Evolutionary conservation across 805 yeast species (phyloP).

Genomic region (Grigorovia humatica): DNA sequence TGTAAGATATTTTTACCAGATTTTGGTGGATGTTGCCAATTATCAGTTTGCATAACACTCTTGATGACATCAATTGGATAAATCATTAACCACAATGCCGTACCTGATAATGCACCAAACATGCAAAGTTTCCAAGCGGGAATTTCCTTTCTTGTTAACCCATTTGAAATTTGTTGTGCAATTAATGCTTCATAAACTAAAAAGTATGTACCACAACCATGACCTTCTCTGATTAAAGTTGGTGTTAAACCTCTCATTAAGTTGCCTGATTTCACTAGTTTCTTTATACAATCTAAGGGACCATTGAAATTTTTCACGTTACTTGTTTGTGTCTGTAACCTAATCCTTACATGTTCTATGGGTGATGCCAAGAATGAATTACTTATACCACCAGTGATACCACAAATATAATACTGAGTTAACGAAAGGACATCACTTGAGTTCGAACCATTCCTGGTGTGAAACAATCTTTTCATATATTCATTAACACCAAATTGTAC

Average conservation of each 20-base stretch:
- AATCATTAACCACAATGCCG: conserved; percentile 70
- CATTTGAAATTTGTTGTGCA: conserved; percentile 36
- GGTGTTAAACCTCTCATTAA: conserved; percentile 76
- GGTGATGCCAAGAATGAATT: conserved; percentile 87
- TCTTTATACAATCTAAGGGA: conserved; percentile 31
- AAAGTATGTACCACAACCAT: conserved; percentile 85
- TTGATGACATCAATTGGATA: conserved; percentile 90
- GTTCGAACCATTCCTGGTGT: conserved; percentile 31
- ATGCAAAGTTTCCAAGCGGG: conserved; percentile 81
- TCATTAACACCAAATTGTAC: conserved; percentile 94
- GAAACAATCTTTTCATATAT: conserved; percentile 75
- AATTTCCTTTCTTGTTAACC: conserved; percentile 50
- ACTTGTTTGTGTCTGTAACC: conserved; percentile 65
- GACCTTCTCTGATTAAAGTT: conserved; percentile 72
- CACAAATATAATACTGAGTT: conserved; percentile 71
- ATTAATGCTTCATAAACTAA: conserved; percentile 83
- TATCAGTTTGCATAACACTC: conserved; percentile 62
- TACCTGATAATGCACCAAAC: conserved; percentile 88
- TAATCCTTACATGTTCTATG: conserved; percentile 87
- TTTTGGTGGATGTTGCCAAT: conserved; percentile 35
- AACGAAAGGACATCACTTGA: conserved; percentile 27
- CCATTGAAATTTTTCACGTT: conserved; percentile 43
- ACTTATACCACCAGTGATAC: conserved; percentile 88
- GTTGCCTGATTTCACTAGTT: conserved; percentile 46
- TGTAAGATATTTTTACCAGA: conserved; percentile 44